Base-by-base conservation (phyloP, 208 protist genomes). In the Leishmania gerbilli region DNA sequence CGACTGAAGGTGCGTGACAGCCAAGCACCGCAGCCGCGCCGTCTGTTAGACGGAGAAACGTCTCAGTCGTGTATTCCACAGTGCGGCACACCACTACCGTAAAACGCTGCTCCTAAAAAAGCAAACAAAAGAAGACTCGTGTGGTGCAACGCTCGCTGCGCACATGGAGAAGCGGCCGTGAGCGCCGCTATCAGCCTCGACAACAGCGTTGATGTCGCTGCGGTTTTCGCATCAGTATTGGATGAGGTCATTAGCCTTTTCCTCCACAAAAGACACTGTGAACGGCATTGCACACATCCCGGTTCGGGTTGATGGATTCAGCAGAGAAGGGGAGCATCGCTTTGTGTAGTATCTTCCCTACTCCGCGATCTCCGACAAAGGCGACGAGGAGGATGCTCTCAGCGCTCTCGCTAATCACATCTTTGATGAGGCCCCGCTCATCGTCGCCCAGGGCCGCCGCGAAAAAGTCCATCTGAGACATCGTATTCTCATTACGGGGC, bases 141-240 rank as follows among this genome's bases (percentile, higher is more conserved):
- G 85, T 27, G 88, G 92, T 37, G 84, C 62, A 45, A 91, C 82
- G 31, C 84, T 84, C 13, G 85, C 90, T 34, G 87, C 88, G 58
- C 84, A 83, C 15, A 92, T 79, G 31, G 89, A 90, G 51, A 74
- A 85, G 76, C 90, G 92, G 21, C 76, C 65, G 79, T 94, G 78
- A 34, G 74, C 60, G 21, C 79, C 81, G 49, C 84, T 83, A 62
- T 95, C 92, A 40, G 87, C 81, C 45, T 94, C 89, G 55, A 94
- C 80, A 2, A 93, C 82, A 68, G 79, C 87, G 47, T 89, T 83
- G 77, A 95, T 91, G 71, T 92, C 90, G 51, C 69, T 82, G 13
- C 85, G 80, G 15, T 89, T 86, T 62, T 95, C 88, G 76, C 90
- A 95, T 11, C 84, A 77, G 79, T 93, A 94, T 65, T 92, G 84